These are phyloP conservation scores for Yamadazyma paraphyllophila DNA, from an alignment of 805 yeast genomes.

Conservation along the genomic window DNA sequence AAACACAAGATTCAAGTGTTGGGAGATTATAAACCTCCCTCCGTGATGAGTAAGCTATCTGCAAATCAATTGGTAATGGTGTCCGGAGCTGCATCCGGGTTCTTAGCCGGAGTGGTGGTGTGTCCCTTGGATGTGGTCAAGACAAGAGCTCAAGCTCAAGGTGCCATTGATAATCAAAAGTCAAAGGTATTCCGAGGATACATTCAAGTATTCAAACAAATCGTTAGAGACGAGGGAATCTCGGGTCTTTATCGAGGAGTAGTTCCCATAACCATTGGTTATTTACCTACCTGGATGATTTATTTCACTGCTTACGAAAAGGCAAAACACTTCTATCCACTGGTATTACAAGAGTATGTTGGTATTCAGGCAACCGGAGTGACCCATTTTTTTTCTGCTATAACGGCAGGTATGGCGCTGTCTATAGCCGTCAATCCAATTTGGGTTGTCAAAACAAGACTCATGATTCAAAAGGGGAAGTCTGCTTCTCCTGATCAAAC, in stretches of 20 bases:
- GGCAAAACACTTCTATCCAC: conserved; percentile 59
- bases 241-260: conserved; percentile 86
- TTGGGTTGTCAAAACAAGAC: conserved; percentile 95
- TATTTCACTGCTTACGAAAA: conserved; percentile 88
- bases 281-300: conserved; percentile 97
- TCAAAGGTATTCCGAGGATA: conserved; percentile 55
- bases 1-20: conserved; percentile 19
- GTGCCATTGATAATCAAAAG: conserved; percentile 33
- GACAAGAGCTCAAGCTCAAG: conserved; percentile 92
- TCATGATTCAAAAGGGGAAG: conserved; percentile 77
- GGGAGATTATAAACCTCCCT: conserved; percentile 20
- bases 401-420: conserved; percentile 85
- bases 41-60: conserved; percentile 24
- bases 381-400: conserved; percentile 59
- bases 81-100: conserved; percentile 94
- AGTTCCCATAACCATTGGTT: conserved; percentile 89
- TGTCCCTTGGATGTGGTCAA: conserved; percentile 97
- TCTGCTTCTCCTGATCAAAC: conserved; percentile 32
- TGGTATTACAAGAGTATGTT: conserved; percentile 27
- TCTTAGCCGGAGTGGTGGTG: conserved; percentile 81
- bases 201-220: conserved; percentile 60
- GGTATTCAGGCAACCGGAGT: conserved; percentile 24
- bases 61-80: conserved; percentile 66
- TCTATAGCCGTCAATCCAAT: conserved; percentile 89
- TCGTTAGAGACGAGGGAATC: conserved; percentile 74